Evolutionary conservation across 2,329 filamentous ascomycete genomes (phyloP).

Genomic region (Colletotrichum abscissum): DNA sequence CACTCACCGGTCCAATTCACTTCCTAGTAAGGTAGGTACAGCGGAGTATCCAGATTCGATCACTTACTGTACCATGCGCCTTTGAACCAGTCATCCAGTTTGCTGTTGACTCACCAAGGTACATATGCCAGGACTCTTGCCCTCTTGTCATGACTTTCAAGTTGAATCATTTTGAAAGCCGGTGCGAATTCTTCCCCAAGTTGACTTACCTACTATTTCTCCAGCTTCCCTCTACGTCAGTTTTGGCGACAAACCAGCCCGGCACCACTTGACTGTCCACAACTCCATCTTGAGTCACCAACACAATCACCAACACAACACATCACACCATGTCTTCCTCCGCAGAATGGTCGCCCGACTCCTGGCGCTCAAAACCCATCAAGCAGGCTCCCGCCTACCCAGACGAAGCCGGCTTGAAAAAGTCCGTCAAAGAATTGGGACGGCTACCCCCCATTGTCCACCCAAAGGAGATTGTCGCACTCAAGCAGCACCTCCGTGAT

Average conservation of each 20-base stretch:
- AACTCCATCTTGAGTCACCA: neutral
- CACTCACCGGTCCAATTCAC: neutral
- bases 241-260: neutral
- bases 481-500: slow-evolving; percentile 83
- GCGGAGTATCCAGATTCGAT: slow-evolving; percentile 18
- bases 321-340: slow-evolving; percentile 27
- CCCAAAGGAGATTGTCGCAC: slow-evolving; percentile 80
- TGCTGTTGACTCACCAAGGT: slow-evolving; percentile 19
- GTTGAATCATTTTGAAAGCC: neutral
- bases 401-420: slow-evolving; percentile 68
- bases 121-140: neutral
- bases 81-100: slow-evolving; percentile 9
- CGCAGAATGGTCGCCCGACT: slow-evolving; percentile 66
- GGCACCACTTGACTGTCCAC: neutral
- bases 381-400: slow-evolving; percentile 80
- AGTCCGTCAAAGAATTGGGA: slow-evolving; percentile 72
- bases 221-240: neutral
- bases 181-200: neutral
- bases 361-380: slow-evolving; percentile 83
- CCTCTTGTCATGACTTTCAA: neutral
- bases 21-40: neutral
- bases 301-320: neutral
- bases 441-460: slow-evolving; percentile 83
- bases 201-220: neutral
- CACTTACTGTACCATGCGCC: slow-evolving; percentile 22